Base-by-base conservation (phyloP, 345 rosid species). In the Eucalyptus regnans region DNA sequence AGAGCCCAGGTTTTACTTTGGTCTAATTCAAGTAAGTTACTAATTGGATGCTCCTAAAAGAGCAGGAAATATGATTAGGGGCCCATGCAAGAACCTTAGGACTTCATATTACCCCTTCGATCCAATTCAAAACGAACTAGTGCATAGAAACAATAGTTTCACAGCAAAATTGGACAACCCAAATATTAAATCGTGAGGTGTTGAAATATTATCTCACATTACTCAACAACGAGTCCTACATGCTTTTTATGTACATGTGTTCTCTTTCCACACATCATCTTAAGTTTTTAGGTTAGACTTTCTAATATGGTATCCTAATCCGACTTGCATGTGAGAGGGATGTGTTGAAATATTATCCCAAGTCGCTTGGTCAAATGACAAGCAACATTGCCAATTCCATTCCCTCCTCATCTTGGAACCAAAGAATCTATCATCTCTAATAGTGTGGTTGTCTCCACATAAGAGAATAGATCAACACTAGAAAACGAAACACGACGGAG, bases 181-280 rank as follows among this genome's bases (percentile, higher is more conserved):
- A 16, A 17, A 68, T 33, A 17, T 31, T 33, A 31, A 68, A 68
- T 33, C 1, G 2, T 17, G 44, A 60, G 31, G 16, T 62, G 4
- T 62, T 3, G 68, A 62, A 64, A 7, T 64, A 64, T 64, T 29
- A 0, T 3, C 33, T 64, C 7, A 7, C 1, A 64, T 7, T 7
- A n/a, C 76, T 64, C 15, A 5, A 37, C 48, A 11, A 37, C 0
- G 0, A 9, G 6, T 33, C 25, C 1, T 18, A 18, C 11, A 5
- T 33, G 12, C 13, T 18, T 6, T 71, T 9, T 33, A 18, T 31
- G 41, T 71, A 17, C 12, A 33, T 5, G 81, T 17, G 1, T 9
- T 33, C 22, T 33, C 44, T 18, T 33, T 71, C 25, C 23, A 71
- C 25, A 3, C 4, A 37, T 33, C 25, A 71, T 5, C 5, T 71